A percentile compares a stretch with the other conserved stretches of the same genome.
These are phyloP conservation scores for Leucocoprinus birnbaumii DNA, from an alignment of 768 basidiomycete species.

Conservation along the genomic window DNA sequence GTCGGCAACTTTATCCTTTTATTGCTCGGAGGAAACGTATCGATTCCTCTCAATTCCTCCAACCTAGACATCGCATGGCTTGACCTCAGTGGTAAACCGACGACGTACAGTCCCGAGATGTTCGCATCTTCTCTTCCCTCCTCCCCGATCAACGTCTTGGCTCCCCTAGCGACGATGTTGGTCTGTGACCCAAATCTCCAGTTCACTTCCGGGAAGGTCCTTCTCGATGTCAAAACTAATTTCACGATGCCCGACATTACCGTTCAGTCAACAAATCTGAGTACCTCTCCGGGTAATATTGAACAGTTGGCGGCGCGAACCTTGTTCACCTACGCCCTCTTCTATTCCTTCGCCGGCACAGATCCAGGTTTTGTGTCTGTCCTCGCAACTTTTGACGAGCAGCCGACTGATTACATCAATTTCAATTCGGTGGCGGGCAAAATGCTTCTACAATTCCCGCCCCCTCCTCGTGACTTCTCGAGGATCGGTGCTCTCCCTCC, in stretches of 20 bases:
- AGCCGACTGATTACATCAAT: neutral
- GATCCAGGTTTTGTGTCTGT: neutral
- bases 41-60: neutral
- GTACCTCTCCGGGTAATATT: neutral
- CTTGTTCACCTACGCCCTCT: neutral
- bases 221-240: neutral
- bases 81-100: neutral
- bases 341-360: neutral
- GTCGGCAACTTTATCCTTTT: neutral
- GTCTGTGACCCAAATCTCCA: neutral
- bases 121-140: neutral
- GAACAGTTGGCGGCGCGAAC: neutral
- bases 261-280: neutral
- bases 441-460: neutral
- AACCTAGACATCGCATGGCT: neutral
- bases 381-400: no score
- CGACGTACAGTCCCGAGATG: neutral
- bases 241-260: neutral
- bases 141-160: neutral
- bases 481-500: neutral
- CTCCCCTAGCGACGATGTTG: neutral
- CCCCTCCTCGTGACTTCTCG: no score
- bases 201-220: neutral
- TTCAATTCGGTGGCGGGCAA: neutral
- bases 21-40: neutral